phyloP scores from a whole-genome alignment of 257 asterid genomes.

The Rehmannia glutinosa region DNA sequence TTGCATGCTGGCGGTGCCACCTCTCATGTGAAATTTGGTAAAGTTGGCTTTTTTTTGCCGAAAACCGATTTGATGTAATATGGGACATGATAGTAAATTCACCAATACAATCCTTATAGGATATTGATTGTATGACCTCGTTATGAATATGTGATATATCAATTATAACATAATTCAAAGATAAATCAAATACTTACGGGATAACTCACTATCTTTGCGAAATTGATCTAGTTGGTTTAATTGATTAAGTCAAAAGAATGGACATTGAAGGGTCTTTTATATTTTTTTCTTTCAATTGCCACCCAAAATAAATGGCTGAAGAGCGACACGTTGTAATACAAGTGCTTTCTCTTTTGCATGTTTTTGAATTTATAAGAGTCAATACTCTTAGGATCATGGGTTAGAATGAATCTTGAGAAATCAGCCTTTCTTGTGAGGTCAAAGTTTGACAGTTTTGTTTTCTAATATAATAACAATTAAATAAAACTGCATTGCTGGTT shows the following conservation, averaged over 20 bases:
- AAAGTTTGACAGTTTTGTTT: neutral
- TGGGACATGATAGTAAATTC: too few species aligned
- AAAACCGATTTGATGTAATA: too few species aligned
- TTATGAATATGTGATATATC: neutral
- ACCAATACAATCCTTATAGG: too few species aligned
- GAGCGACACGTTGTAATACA: neutral
- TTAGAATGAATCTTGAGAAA: neutral
- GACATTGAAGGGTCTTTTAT: neutral
- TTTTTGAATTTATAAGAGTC: neutral
- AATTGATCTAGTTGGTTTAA: neutral
- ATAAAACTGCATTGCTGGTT: neutral
- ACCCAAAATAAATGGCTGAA: too few species aligned
- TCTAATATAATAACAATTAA: neutral
- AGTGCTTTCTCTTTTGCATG: neutral
- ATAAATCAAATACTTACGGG: neutral
- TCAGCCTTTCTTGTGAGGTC: constrained; percentile 1
- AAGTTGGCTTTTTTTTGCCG: too few species aligned
- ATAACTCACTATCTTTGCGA: neutral
- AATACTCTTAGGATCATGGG: neutral
- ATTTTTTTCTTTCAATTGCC: neutral
- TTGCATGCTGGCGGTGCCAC: too few species aligned
- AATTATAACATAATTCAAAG: neutral
- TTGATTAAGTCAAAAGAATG: neutral
- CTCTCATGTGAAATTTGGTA: too few species aligned
- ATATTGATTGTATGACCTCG: neutral